These are phyloP conservation scores for Crithidia bombi DNA, from an alignment of 208 protist genomes.

Conservation along the genomic window DNA sequence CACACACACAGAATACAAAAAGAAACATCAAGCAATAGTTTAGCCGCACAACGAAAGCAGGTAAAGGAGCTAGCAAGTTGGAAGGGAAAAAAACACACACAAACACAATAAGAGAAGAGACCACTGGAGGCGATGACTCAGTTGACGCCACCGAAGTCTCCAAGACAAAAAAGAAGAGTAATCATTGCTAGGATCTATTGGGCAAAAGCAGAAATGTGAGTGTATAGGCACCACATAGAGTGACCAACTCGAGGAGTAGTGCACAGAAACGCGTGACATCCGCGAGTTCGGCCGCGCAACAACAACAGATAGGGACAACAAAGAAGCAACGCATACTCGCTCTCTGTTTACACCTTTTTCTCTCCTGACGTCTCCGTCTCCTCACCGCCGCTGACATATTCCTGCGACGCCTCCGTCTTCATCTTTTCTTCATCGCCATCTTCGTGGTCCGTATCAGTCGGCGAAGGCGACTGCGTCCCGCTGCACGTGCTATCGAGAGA, in stretches of 20 bases:
- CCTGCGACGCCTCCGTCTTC: background rate
- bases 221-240: background rate
- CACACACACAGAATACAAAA: no score
- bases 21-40: no score
- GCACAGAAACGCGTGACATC: no score
- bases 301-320: no score
- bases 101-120: no score
- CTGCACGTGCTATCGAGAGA: slow-evolving; percentile 31
- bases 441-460: background rate
- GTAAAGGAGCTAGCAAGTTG: no score
- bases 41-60: no score
- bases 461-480: slow-evolving; percentile 16
- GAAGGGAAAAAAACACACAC: background rate
- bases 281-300: no score
- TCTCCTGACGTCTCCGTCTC: background rate
- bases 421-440: background rate
- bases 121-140: no score
- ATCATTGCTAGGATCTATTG: background rate
- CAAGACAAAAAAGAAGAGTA: slow-evolving; percentile 4
- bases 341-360: background rate
- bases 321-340: background rate
- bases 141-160: background rate
- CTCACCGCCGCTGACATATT: background rate
- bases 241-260: background rate
- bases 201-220: slow-evolving; percentile 6